Evolutionary conservation across 306 rosid genomes (phyloP), one percentile per base, ranked within the genome.

Genomic region (Gillenia trifoliata): DNA sequence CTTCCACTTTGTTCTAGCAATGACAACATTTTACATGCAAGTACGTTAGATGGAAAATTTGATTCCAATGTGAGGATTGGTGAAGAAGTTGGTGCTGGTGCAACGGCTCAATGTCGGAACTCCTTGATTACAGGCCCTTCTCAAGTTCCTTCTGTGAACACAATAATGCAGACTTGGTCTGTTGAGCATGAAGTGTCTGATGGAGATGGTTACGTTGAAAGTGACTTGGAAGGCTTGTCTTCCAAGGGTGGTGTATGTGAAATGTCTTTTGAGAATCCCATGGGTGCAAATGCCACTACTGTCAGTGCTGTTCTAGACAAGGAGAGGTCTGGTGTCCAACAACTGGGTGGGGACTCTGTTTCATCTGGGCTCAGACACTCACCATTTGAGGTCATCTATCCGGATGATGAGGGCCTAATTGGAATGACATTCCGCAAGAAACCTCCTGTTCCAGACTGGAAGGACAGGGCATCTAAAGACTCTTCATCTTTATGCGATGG

Each of bases 341-440:
- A 75, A 71, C 80, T 60, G 66, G 73, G 57, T 49, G 80, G 70
- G 63, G 76, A 83, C 12, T 75, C 79, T 56, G 71, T 62, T 77
- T 68, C 73, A 70, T 31, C 64, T 75, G 84, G 76, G 69, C 68
- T 70, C 76, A 40, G 73, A 64, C 79, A 68, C 71, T 74, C 77
- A 34, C 77, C 43, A 10, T 57, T 84, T n/a, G 68, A 34, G 66
- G 66, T 71, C 77, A 67, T 73, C 60, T 66, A 63, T 40, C 68
- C 65, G 66, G 81, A 80, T 78, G 81, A 68, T 69, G 63, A 41
- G n/a, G 71, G 72, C 57, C 69, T 83, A 85, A 77, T 85, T 80
- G 84, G 78, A 70, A 57, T 86, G 84, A 74, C 86, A 72, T 72
- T 56, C 54, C 64, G 74, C 70, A 78, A 76, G 72, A 86, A 82